These are phyloP conservation scores for Nannizziopsis arthrosporioides DNA, from an alignment of 2,329 filamentous ascomycete genomes.

Conservation along the genomic window DNA sequence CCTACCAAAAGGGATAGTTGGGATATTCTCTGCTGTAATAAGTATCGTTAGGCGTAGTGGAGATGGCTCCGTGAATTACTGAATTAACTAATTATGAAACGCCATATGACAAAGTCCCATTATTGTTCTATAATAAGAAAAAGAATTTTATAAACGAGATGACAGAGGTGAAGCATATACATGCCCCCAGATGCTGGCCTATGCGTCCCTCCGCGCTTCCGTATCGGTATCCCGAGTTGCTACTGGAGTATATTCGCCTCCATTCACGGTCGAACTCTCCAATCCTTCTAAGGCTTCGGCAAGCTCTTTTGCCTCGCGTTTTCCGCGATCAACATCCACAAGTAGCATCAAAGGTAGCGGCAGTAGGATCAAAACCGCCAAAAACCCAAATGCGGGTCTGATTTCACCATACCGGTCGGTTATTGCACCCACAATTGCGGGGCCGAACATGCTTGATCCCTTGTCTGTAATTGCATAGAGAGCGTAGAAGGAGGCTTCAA, in stretches of 20 bases:
- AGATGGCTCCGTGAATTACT: no score
- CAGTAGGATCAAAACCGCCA: conserved; percentile 70
- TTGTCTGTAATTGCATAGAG: conserved; percentile 97
- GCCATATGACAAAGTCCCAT: no score
- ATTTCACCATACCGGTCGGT: conserved; percentile 75
- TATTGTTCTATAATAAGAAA: no score
- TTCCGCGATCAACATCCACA: conserved; percentile 72
- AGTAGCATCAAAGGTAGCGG: conserved; percentile 75
- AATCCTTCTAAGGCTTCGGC: conserved; percentile 40
- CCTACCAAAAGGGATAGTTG: not conserved
- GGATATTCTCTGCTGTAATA: not conserved
- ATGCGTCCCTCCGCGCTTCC: no score
- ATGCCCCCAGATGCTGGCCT: no score
- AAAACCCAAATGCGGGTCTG: conserved; percentile 80
- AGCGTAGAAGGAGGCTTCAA: conserved; percentile 90
- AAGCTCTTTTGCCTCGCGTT: conserved; percentile 53
- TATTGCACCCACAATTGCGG: conserved; percentile 83
- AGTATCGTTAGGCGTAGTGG: no score
- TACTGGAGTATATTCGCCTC: conserved; percentile 4
- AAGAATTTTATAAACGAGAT: no score
- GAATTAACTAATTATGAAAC: no score
- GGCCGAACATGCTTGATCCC: conserved; percentile 84
- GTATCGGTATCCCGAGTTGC: not conserved
- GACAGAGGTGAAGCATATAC: no score
- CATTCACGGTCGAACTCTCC: not conserved